Evolutionary conservation across 2,329 filamentous ascomycete species (phyloP).

Genomic region (Nakataea oryzae): DNA sequence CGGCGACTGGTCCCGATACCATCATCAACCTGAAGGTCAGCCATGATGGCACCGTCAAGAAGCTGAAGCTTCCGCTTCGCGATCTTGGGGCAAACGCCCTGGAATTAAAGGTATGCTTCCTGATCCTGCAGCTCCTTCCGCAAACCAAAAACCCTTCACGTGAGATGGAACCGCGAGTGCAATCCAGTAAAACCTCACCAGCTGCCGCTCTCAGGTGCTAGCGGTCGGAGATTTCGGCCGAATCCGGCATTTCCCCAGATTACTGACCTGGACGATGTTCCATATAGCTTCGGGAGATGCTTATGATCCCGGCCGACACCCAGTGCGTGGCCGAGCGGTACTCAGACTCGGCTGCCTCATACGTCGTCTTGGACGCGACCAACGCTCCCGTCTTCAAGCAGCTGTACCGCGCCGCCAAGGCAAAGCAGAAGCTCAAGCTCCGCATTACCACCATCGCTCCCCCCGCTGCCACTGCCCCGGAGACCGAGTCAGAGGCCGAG

Average conservation of each 20-base stretch:
- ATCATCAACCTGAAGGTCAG: conserved; percentile 78
- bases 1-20: conserved; percentile 45
- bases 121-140: neutral
- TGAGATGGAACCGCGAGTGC: too few species aligned
- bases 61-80: conserved; percentile 81
- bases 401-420: conserved; percentile 90
- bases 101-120: conserved; percentile 69
- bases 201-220: too few species aligned
- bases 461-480: neutral
- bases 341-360: conserved; percentile 81
- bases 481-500: conserved; percentile 4
- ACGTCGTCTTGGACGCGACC: conserved; percentile 65
- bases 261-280: neutral
- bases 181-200: neutral
- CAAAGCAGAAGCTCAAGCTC: conserved; percentile 93
- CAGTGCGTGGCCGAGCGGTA: conserved; percentile 76
- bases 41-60: conserved; percentile 63
- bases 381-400: conserved; percentile 90
- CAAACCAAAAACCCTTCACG: neutral
- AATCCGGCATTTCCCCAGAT: too few species aligned
- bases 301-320: conserved; percentile 53
- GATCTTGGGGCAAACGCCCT: conserved; percentile 68
- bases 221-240: neutral
- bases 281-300: conserved; percentile 56
- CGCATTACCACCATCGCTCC: conserved; percentile 45